phyloP scores from a whole-genome alignment of 2,329 filamentous ascomycete species.

The Aspergillus texensis region DNA sequence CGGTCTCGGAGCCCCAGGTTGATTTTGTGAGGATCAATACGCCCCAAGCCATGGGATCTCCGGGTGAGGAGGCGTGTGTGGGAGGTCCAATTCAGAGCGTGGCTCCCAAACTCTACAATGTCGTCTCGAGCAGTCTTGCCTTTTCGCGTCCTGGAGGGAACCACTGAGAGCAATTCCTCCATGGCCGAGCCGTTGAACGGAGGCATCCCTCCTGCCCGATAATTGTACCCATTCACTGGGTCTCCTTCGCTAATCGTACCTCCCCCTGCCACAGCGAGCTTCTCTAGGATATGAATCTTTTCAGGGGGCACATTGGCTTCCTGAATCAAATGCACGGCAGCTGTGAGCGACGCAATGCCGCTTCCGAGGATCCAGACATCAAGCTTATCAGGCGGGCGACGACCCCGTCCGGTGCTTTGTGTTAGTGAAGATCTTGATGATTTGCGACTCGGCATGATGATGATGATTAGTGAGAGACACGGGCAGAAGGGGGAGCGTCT shows the following conservation, averaged over 20 bases:
- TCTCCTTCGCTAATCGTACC: conserved; percentile 32
- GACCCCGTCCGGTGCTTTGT: background rate
- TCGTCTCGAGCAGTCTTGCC: conserved; percentile 22
- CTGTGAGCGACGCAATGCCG: conserved; percentile 39
- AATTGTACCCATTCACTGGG: conserved; percentile 39
- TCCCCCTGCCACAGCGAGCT: conserved; percentile 32
- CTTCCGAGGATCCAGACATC: conserved; percentile 40
- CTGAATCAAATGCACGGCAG: conserved; percentile 39
- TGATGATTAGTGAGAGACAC: background rate
- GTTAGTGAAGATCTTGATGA: background rate
- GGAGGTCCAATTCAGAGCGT: background rate
- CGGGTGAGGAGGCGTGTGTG: conserved; percentile 20
- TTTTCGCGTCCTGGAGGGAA: conserved; percentile 27
- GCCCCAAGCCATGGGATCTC: conserved; percentile 8
- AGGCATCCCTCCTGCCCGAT: conserved; percentile 39
- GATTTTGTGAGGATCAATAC: conserved; percentile 12
- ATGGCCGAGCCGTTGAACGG: conserved; percentile 37
- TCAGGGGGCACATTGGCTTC: conserved; percentile 37
- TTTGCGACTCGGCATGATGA: background rate
- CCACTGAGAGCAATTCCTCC: conserved; percentile 36
- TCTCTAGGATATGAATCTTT: conserved; percentile 40
- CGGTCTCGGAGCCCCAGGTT: conserved; percentile 21
- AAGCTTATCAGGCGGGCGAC: conserved; percentile 29
- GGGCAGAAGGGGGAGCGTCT: background rate
- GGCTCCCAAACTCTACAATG: conserved; percentile 13